phyloP scores from a whole-genome alignment of 2,329 filamentous ascomycete species.

The Beauveria brongniartii region DNA sequence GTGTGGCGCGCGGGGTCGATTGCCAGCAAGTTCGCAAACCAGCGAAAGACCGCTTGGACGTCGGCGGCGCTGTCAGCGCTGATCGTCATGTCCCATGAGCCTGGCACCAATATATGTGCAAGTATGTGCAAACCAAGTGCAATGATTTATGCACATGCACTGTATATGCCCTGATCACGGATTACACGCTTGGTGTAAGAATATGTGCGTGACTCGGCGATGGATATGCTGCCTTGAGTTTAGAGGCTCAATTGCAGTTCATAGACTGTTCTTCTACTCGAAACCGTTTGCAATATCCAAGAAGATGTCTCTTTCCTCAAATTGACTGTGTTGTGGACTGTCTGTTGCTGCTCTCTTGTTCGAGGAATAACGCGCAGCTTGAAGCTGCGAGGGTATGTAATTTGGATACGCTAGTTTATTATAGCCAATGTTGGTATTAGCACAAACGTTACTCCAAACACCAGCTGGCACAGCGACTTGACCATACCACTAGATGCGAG shows the following conservation, averaged over 20 bases:
- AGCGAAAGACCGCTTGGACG: constrained; percentile 8
- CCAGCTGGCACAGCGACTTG: neutral
- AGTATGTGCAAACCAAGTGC: neutral
- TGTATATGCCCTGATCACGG: constrained; percentile 1
- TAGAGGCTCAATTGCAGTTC: neutral
- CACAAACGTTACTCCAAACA: neutral
- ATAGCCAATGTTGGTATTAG: neutral
- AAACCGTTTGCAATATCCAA: neutral
- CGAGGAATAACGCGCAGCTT: neutral
- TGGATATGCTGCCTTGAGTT: neutral
- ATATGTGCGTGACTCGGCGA: neutral
- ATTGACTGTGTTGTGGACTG: neutral
- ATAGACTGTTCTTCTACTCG: neutral
- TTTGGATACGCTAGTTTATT: neutral
- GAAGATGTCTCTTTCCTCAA: neutral
- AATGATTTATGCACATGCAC: constrained; percentile 4
- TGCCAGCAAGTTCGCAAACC: constrained; percentile 5
- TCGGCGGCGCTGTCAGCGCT: constrained; percentile 9
- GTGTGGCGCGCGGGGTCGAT: constrained; percentile 12
- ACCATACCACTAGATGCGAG: neutral
- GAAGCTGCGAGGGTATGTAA: neutral
- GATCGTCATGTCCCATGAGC: constrained; percentile 10
- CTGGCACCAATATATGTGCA: constrained; percentile 9
- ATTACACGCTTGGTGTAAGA: neutral
- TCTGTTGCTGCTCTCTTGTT: neutral